phyloP scores from a whole-genome alignment of 108 stramenopile genomes.

The Skeletonema tropicum region DNA sequence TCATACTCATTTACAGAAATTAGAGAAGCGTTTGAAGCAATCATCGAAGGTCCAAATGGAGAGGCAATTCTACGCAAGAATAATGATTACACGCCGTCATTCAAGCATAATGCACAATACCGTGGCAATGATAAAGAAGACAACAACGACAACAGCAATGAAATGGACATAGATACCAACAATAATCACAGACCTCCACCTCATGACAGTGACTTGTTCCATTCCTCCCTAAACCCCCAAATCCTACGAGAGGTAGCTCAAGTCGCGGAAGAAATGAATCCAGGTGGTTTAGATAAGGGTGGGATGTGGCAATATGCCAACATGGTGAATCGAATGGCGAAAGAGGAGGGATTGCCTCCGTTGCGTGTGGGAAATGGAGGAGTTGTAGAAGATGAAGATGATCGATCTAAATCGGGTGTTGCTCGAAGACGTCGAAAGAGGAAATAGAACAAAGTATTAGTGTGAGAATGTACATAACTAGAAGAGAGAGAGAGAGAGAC shows the following conservation, averaged over 20 bases:
- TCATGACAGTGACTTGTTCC: slow-evolving; percentile 13
- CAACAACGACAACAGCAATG: background rate
- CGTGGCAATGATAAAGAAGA: background rate
- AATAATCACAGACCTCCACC: slow-evolving; percentile 5
- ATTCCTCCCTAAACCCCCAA: slow-evolving; percentile 41
- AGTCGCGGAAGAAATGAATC: slow-evolving; percentile 39
- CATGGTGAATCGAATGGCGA: slow-evolving; percentile 26
- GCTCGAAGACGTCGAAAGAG: background rate
- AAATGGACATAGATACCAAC: background rate
- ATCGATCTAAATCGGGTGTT: slow-evolving; percentile 4
- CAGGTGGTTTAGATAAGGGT: slow-evolving; percentile 40
- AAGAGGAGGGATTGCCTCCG: slow-evolving; percentile 25
- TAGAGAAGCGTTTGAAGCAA: slow-evolving; percentile 39
- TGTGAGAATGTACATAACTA: no score
- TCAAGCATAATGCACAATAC: background rate
- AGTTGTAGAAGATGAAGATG: background rate
- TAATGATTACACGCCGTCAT: background rate
- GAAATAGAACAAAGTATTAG: no score
- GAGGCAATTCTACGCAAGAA: slow-evolving; percentile 25
- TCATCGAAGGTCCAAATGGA: slow-evolving; percentile 29
- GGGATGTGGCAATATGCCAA: slow-evolving; percentile 50
- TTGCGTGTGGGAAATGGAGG: slow-evolving; percentile 28
- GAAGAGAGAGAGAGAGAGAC: no score
- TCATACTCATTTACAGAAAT: slow-evolving; percentile 15
- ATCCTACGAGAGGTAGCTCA: slow-evolving; percentile 32